Conservation (phyloP, 805 yeast genomes). For the Cyberlindnera nakhonratchasimensis region DNA sequence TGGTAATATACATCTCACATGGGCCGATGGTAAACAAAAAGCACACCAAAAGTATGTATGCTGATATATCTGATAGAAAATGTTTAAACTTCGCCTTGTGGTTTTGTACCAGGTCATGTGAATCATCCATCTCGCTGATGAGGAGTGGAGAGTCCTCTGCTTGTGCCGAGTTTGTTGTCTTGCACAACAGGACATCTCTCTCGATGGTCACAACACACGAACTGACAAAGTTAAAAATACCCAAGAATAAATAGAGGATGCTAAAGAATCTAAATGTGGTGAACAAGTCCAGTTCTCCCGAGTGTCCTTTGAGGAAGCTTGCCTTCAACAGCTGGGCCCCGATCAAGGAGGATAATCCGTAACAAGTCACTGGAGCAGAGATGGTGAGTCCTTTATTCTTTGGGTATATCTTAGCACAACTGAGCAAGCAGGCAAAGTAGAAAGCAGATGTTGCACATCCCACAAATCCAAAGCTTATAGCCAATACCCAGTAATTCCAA, state of each 20-base stretch:
- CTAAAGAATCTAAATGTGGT: conserved; percentile 53
- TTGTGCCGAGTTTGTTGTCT: conserved; percentile 27
- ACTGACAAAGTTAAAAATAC: conserved; percentile 58
- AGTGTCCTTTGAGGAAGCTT: conserved; percentile 25
- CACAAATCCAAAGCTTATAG: conserved; percentile 52
- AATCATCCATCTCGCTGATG: conserved; percentile 26
- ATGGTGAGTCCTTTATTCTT: conserved; percentile 74
- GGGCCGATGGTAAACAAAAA: conserved; percentile 76
- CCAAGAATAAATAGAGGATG: conserved; percentile 50
- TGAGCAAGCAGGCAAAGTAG: conserved; percentile 65
- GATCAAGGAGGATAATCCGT: conserved; percentile 77
- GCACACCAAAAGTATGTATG: conserved; percentile 61
- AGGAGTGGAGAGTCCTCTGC: conserved; percentile 36
- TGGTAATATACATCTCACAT: conserved; percentile 77
- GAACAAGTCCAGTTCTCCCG: conserved; percentile 40
- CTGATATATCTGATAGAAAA: conserved; percentile 44
- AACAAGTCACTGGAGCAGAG: conserved; percentile 83
- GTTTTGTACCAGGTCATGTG: conserved; percentile 27
- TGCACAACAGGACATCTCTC: conserved; percentile 25
- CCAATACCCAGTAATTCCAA: conserved; percentile 34
- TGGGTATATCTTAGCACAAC: conserved; percentile 87
- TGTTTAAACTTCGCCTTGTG: conserved; percentile 19
- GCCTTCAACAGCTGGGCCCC: conserved; percentile 60
- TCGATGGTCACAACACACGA: conserved; percentile 59
- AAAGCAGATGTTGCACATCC: conserved; percentile 73